These are phyloP conservation scores for Isabelozyma pseudorhagii DNA, from an alignment of 805 yeast genomes.

Conservation along the genomic window DNA sequence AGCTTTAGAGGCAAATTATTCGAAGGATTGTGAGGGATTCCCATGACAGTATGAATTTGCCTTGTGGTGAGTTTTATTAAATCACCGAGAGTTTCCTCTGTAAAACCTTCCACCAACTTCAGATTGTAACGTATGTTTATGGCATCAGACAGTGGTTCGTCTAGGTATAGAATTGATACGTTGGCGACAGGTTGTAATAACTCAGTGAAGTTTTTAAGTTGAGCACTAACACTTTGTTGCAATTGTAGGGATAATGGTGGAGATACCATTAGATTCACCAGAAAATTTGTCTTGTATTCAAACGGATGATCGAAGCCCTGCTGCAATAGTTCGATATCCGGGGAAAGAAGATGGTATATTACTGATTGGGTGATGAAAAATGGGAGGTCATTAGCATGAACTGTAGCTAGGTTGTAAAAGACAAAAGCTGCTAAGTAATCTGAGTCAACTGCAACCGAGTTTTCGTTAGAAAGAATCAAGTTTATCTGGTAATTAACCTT, in stretches of 20 bases:
- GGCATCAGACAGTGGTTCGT: neutral
- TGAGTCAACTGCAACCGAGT: constrained; percentile 44
- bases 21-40: neutral
- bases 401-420: constrained; percentile 39
- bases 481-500: constrained; percentile 28
- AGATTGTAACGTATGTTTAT: neutral
- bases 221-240: neutral
- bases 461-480: constrained; percentile 36
- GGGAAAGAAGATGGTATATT: constrained; percentile 24
- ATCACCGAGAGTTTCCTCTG: neutral
- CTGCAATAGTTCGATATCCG: constrained; percentile 17
- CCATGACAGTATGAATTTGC: neutral
- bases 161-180: neutral
- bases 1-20: neutral
- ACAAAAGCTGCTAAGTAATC: constrained; percentile 37
- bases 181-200: neutral
- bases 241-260: neutral
- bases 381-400: constrained; percentile 61
- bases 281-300: neutral
- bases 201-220: neutral
- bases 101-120: neutral
- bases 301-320: neutral
- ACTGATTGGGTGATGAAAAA: constrained; percentile 52
- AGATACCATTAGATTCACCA: neutral
- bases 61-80: neutral